A percentile compares a stretch with the other conserved stretches of the same genome.
Evolutionary conservation across 2,329 filamentous ascomycete species (phyloP).

Genomic region (Fusarium brachygibbosum): DNA sequence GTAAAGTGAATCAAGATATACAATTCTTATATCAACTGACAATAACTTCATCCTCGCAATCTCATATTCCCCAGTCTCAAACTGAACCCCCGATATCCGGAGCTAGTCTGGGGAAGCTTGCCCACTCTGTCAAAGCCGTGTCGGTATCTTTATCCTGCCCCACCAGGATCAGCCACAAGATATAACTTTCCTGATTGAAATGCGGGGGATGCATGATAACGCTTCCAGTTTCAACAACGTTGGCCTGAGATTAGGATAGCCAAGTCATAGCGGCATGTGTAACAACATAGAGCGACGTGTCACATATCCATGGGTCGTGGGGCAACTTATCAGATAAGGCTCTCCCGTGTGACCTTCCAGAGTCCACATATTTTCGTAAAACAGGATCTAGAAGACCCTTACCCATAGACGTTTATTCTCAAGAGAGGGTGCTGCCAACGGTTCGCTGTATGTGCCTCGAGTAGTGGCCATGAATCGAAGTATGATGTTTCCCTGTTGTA

Average conservation of each 20-base stretch:
- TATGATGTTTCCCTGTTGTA: no score
- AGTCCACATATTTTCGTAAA: no score
- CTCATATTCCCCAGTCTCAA: neutral
- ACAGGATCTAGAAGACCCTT: no score
- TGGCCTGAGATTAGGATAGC: no score
- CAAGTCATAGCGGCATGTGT: no score
- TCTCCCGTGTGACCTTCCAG: neutral
- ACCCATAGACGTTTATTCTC: no score
- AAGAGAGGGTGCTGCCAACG: no score
- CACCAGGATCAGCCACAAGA: slow-evolving; percentile 13
- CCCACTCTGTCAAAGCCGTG: neutral
- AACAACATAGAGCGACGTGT: neutral
- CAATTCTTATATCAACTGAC: neutral
- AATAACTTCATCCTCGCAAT: rapidly evolving
- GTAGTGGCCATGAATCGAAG: no score
- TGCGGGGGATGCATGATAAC: slow-evolving; percentile 8
- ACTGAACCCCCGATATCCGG: neutral
- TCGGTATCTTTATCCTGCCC: neutral
- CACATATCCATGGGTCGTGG: neutral
- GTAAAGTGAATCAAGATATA: neutral
- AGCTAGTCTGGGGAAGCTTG: slow-evolving; percentile 24
- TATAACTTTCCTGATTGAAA: slow-evolving; percentile 29
- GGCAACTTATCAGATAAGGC: rapidly evolving
- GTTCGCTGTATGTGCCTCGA: no score
- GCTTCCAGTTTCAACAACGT: neutral